Conservation (phyloP, 441 rosid species). For the Arabidopsis lyrata region DNA sequence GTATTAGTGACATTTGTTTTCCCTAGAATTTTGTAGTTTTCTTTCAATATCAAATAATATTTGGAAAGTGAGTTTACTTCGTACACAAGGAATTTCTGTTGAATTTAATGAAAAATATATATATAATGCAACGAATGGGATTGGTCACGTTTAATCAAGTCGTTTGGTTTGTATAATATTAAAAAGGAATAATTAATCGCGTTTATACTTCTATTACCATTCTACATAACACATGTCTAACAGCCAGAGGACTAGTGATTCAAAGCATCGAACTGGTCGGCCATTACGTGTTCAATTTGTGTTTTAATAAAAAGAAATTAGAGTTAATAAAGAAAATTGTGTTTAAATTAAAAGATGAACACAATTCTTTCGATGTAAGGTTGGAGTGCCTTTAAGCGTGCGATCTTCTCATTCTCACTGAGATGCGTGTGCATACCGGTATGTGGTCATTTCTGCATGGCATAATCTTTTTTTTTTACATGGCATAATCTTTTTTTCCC, state of each 20-base stretch:
- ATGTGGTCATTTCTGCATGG: no score
- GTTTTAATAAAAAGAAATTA: background rate
- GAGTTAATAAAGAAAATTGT: background rate
- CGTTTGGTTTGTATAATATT: constrained; percentile 15
- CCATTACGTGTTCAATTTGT: constrained; percentile 27
- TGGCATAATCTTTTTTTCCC: no score
- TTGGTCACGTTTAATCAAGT: constrained; percentile 19
- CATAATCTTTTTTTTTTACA: no score
- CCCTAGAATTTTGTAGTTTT: background rate
- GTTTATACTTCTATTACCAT: constrained; percentile 20
- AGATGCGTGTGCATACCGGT: no score
- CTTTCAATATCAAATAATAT: constrained; percentile 3
- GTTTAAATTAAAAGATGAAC: no score
- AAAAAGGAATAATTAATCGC: constrained; percentile 33
- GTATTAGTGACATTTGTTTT: background rate
- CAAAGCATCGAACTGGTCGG: constrained; percentile 25
- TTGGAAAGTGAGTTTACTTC: constrained; percentile 11
- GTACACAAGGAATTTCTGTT: constrained; percentile 18
- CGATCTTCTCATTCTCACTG: no score
- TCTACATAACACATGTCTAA: constrained; percentile 39
- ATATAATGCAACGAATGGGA: constrained; percentile 14
- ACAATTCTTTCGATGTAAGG: no score
- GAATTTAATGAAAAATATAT: background rate
- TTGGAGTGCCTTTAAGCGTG: no score
- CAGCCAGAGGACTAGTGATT: constrained; percentile 22